Evolutionary conservation across 495 filamentous ascomycete species (phyloP).

Genomic region (Neurospora discreta): DNA sequence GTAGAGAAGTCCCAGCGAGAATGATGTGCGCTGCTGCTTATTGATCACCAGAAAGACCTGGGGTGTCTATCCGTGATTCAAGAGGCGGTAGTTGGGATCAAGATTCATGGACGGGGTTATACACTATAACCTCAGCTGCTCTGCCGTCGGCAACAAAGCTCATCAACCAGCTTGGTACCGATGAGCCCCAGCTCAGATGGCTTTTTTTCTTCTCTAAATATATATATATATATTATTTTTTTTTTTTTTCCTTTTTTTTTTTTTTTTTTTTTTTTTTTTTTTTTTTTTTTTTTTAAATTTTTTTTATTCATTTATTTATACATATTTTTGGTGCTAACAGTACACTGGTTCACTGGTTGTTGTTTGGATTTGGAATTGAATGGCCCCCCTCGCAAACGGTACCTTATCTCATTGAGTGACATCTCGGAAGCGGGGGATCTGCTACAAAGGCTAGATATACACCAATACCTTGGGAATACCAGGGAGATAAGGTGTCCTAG

Average conservation of each 20-base stretch:
- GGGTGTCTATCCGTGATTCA: not conserved
- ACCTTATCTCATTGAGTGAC: not conserved
- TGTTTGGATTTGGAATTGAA: not conserved
- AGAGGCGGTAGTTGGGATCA: not conserved
- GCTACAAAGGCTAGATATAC: not conserved
- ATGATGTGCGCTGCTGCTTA: not conserved
- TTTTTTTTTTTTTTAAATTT: not conserved
- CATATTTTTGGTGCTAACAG: not conserved
- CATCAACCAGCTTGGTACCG: not conserved
- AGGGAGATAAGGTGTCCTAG: not conserved
- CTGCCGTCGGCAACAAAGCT: not conserved
- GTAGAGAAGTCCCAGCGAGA: not conserved
- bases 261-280: too few species aligned
- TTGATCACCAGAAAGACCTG: not conserved
- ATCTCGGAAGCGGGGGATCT: not conserved
- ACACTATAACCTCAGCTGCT: not conserved
- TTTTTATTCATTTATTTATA: too few species aligned
- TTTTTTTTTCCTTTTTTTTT: not conserved
- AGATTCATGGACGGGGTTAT: not conserved
- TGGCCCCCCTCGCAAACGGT: not conserved
- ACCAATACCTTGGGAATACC: not conserved
- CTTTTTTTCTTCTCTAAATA: not conserved
- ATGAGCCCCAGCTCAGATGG: not conserved
- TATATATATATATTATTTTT: too few species aligned
- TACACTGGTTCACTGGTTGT: not conserved